Base-by-base conservation (phyloP, 2,329 filamentous ascomycete species). In the Tolypocladium inflatum region DNA sequence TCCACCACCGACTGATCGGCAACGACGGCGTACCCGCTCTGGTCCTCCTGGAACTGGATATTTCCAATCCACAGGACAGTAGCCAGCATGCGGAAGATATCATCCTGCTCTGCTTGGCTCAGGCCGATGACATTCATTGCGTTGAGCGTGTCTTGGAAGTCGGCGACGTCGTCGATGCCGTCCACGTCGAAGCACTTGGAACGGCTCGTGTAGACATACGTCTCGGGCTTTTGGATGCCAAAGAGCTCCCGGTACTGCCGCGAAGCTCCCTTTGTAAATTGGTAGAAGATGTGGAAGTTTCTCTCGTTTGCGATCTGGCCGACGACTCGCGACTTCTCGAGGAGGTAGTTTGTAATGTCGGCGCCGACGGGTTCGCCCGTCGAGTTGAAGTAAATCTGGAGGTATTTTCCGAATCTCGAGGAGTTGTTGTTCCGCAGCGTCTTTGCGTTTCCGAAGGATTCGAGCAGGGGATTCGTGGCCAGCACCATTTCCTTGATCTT, bases 201-300 rank as follows among this genome's bases (percentile, higher is more conserved):
- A 64, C 85, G 86, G 74, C 91, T 97, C 19, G 92, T 96, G 72
- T 99, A 99, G 30, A 90, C 77, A 73, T 99, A 99, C 39, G 91
- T 90, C 68, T 96, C 89, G 30, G 94, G 94, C 65, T 88, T 88
- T 71, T 97, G 93, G 23, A 99, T 80, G 55, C 94, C 94, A 69
- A 90, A 97, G n/a, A 80, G 86, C 67, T 94, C 86, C 71, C 91
- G 82, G 74, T 97, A 95, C 59, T 88, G 84, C 64, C 88, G 81
- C n/a, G 91, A 89, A 11, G 93, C 93, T 4, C 90, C 91, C 76
- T 97, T 99, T 53, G 94, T 90, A 73, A 97, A 97, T 73, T 99
- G 94, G 76, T 99, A 99, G 73, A 99, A 99, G 68, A 99, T 97
- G 76, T 99, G 94, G 74, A 99, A 99, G 76, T 96, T 97, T 65